Evolutionary conservation across 75 land plant species (phyloP), one percentile per base, ranked within the genome.

Genomic region (Picea glauca): DNA sequence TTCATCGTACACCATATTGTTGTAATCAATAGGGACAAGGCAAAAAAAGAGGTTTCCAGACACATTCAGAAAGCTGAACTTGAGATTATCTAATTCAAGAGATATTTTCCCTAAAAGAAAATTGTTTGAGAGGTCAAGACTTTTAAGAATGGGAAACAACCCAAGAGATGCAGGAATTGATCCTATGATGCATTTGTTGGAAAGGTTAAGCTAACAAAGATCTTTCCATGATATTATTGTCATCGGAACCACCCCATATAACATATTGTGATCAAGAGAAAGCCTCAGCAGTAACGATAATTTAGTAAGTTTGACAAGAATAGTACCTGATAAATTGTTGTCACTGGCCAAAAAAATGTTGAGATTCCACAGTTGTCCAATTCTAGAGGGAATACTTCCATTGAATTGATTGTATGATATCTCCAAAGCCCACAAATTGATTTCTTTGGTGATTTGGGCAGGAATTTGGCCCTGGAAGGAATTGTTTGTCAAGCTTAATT

Each of bases 391-490:
- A 46, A 88, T 76, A 4, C 46, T 18, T 26, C 74, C 67, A 60
- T 79, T 75, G 62, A 92, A 84, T 31, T 26, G 62, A 67, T 92
- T 92, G 77, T 90, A 64, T 32, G 58, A 12, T 1, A 88, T 75
- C 59, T 92, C 86, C 21, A 92, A 31, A 30, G 60, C 31, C 13
- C 58, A 58, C 13, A 92, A 4, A 2, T 15, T 21, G n/a, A 90
- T 90, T 13, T 58, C 43, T 56, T 15, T 8, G 12, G 75, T 65
- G 17, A 90, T 31, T 35, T 40, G 38, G 6, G 74, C 82, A 1
- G 92, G 90, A 6, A 92, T 85, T 59, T 59, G n/a, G 33, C 95
- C 97, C 13, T 85, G 46, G 77, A 94, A 82, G 8, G 62, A 31
- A 74, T 94, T 94, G 58, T 79, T 21, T 38, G 81, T 77, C 40